Conservation (phyloP, 1,139 yeast genomes). For the Waltiozyma sp. region DNA sequence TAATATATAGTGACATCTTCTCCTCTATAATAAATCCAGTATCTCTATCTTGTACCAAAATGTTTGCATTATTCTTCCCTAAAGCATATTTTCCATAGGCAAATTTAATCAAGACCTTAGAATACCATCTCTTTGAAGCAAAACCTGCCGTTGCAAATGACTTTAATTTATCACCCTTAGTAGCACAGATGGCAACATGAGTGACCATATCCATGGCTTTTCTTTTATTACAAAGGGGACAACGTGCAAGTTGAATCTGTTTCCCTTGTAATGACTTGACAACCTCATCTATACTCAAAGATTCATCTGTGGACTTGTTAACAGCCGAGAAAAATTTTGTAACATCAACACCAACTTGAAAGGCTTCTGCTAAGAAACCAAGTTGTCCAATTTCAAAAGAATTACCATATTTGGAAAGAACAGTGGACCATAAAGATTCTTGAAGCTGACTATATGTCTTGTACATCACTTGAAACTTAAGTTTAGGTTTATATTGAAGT, state of each 20-base stretch:
- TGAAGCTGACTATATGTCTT: conserved; percentile 58
- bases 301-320: conserved; percentile 13
- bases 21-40: conserved; percentile 87
- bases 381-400: conserved; percentile 15
- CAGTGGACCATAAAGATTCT: conserved; percentile 57
- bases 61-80: conserved; percentile 90
- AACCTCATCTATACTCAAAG: conserved; percentile 38
- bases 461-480: conserved; percentile 54
- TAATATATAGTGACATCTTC: conserved; percentile 80
- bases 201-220: conserved; percentile 60
- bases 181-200: conserved; percentile 81
- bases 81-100: conserved; percentile 81
- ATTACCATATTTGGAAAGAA: conserved; percentile 43
- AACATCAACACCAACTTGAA: conserved; percentile 13
- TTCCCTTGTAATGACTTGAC: conserved; percentile 30
- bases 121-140: conserved; percentile 85
- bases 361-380: conserved; percentile 15
- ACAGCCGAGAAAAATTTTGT: conserved; percentile 9
- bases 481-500: conserved; percentile 35
- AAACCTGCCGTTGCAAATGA: conserved; percentile 70
- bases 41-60: conserved; percentile 80
- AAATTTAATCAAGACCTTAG: conserved; percentile 68
- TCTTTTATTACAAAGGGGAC: conserved; percentile 69
- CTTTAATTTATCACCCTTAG: conserved; percentile 62
- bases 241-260: conserved; percentile 23